Conservation (phyloP, 495 filamentous ascomycete genomes). For the Xylaria telfairii region DNA sequence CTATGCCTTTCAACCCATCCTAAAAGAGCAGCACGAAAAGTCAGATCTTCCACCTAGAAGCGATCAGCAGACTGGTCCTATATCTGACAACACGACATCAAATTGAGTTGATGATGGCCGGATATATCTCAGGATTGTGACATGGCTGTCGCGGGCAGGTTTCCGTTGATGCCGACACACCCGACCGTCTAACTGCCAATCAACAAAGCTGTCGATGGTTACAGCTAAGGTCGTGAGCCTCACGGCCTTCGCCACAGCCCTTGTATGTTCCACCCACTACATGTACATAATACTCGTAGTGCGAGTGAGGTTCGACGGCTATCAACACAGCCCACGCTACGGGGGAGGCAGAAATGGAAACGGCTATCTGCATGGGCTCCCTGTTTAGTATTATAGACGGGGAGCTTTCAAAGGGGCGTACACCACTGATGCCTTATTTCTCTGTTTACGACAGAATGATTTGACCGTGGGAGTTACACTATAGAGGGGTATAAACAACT, state of each 20-base stretch:
- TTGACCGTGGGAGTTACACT: neutral
- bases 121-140: neutral
- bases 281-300: neutral
- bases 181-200: neutral
- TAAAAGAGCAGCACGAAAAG: slow-evolving; percentile 46
- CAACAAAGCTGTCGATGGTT: neutral
- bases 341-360: neutral
- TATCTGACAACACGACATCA: slow-evolving; percentile 22
- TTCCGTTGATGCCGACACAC: neutral
- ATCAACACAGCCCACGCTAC: neutral
- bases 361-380: neutral
- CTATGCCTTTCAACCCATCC: slow-evolving; percentile 49
- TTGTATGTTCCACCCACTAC: neutral
- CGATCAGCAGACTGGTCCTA: slow-evolving; percentile 1
- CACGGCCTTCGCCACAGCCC: neutral
- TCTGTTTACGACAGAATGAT: neutral
- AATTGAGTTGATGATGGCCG: neutral
- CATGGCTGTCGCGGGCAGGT: neutral
- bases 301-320: neutral
- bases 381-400: neutral
- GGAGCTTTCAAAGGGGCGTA: neutral
- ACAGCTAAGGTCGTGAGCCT: neutral
- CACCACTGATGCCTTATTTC: neutral
- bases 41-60: slow-evolving; percentile 26
- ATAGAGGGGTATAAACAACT: neutral